Conservation (phyloP, 176 grass and related monocot species). For the Oryza officinalis region DNA sequence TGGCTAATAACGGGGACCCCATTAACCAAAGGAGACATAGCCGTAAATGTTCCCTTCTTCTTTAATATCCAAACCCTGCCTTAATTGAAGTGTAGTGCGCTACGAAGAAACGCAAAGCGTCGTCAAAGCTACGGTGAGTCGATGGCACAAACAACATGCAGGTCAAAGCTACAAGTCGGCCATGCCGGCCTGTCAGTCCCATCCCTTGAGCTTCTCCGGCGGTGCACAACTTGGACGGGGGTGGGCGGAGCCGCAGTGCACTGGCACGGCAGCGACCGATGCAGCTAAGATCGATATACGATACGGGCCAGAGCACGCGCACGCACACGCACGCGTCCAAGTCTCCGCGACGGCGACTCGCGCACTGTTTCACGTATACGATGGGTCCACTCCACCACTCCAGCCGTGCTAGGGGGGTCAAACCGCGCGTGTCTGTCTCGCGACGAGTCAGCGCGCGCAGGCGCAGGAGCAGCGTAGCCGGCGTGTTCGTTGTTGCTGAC, state of each 20-base stretch:
- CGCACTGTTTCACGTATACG: neutral
- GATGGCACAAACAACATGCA: too few relatives aligned
- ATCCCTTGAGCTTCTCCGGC: too few relatives aligned
- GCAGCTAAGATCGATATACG: neutral
- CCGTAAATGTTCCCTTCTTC: too few relatives aligned
- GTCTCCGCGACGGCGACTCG: neutral
- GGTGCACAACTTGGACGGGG: neutral
- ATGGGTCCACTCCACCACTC: neutral
- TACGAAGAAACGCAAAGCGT: too few relatives aligned
- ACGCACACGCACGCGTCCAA: neutral
- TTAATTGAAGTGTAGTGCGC: too few relatives aligned
- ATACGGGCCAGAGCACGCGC: neutral
- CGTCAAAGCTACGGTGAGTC: too few relatives aligned
- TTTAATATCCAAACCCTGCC: too few relatives aligned
- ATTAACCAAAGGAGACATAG: too few relatives aligned
- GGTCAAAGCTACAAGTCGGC: too few relatives aligned
- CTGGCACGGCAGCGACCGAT: neutral
- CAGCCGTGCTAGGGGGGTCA: neutral
- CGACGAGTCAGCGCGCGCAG: neutral
- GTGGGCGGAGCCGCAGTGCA: neutral
- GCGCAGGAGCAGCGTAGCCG: neutral
- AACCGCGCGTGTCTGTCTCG: neutral
- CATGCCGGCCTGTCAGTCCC: too few relatives aligned
- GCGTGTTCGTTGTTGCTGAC: neutral
- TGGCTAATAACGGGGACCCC: too few relatives aligned